Base-by-base conservation (phyloP, 2,329 filamentous ascomycete species). In the Fusarium burgessii region DNA sequence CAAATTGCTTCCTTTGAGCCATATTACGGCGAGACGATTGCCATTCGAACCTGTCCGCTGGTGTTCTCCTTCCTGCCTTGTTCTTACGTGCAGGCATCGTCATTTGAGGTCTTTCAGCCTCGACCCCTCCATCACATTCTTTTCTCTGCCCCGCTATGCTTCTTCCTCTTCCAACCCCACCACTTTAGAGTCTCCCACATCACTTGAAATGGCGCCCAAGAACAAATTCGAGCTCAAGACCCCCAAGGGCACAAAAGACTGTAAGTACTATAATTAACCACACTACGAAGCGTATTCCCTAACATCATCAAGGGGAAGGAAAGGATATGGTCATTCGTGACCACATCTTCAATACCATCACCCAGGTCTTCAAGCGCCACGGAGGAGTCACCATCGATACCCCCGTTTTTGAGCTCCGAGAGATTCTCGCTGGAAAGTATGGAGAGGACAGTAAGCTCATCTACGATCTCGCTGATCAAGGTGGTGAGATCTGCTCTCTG, bases 371-470 rank as follows among this genome's bases (percentile, higher is more conserved):
- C 85, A 94, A 94, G 83, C 91, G 91, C 76, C 92, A 95, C 84
- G 93, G 92, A 79, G 93, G 88, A 70, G 90, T 92, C 66, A 91
- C 92, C 68, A 90, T 96, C 72, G 93, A 95, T 81, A 96, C 93
- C 62, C 89, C 88, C 71, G 93, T 96, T 66, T 97, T 97, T 79
- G 94, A 97, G 81, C 86, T 96, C 68, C 92, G 91, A 79, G 93
- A 97, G 76, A 95, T 97, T 71, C 87, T 97, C 41, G 88, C 93
- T 23, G 94, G 93, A 67, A 97, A 97, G 84, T 97, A 97, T 84
- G 94, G 94, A 79, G 94, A 97, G 84, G 94, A 97, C 81, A 93
- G 91, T 77, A 95, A 95, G 81, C 91, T 97, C 80, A 97, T 97
- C 82, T 97, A 97, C 83, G 93, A 97, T 79, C 78, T 96, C 71